Percentiles rank a stretch among this genome's conserved stretches.
phyloP scores from a whole-genome alignment of 768 basidiomycete genomes.

The Porphyrellus cyaneotinctus region DNA sequence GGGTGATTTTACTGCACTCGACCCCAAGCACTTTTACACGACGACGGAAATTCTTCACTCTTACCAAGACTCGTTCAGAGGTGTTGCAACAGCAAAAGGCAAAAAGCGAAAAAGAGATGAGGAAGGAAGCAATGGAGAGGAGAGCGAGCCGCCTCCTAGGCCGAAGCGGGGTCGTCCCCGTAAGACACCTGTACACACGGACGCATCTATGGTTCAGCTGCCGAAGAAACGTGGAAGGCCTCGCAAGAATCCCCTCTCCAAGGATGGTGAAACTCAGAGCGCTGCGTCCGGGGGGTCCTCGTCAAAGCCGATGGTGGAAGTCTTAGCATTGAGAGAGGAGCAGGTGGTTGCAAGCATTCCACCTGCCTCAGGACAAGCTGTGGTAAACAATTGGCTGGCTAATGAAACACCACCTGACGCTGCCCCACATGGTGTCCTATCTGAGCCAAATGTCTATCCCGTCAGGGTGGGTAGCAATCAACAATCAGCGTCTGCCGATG shows the following conservation, averaged over 20 bases:
- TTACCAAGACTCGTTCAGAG: conserved; percentile 51
- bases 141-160: conserved; percentile 19
- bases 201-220: conserved; percentile 6
- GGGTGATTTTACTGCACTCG: conserved; percentile 50
- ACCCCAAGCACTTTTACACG: conserved; percentile 54
- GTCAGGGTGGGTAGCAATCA: no score
- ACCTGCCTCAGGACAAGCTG: neutral
- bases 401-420: no score
- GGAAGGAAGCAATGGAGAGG: conserved; percentile 12
- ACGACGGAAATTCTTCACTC: conserved; percentile 37
- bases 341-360: neutral
- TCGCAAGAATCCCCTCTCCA: conserved; percentile 21
- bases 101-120: conserved; percentile 35
- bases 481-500: no score
- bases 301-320: neutral
- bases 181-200: conserved; percentile 30
- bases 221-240: conserved; percentile 38
- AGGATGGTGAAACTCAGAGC: neutral
- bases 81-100: conserved; percentile 14
- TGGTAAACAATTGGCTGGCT: neutral
- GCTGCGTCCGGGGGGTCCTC: conserved; percentile 5
- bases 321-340: neutral
- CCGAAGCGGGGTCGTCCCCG: conserved; percentile 56
- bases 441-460: no score
- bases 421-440: no score